Percentiles rank a stretch among this genome's conserved stretches.
Evolutionary conservation across 768 basidiomycete genomes (phyloP).

Genomic region (Termitomyces sp.): DNA sequence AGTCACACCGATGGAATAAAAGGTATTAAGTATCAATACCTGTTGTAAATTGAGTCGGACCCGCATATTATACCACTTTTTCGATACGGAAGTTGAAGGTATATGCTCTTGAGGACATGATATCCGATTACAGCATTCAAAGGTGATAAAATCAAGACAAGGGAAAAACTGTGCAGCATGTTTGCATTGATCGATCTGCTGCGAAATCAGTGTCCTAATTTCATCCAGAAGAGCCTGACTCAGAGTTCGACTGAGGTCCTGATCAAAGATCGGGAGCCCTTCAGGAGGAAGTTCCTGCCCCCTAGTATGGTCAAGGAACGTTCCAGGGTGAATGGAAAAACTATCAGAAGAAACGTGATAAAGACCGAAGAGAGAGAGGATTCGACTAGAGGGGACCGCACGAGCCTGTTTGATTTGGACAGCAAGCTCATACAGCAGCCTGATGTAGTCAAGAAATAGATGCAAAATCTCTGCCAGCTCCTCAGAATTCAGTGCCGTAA

Average conservation of each 20-base stretch:
- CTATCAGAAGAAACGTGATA: constrained; percentile 19
- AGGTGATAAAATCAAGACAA: constrained; percentile 30
- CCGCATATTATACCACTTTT: constrained; percentile 29
- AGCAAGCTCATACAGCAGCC: constrained; percentile 22
- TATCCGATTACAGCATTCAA: constrained; percentile 23
- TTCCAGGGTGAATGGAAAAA: constrained; percentile 20
- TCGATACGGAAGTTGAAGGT: constrained; percentile 10
- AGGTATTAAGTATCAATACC: constrained; percentile 37
- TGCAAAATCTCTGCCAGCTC: constrained; percentile 25
- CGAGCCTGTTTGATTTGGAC: constrained; percentile 22
- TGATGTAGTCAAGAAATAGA: constrained; percentile 29
- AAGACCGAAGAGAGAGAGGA: constrained; percentile 32
- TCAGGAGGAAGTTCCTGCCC: background rate
- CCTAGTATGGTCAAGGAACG: constrained; percentile 16
- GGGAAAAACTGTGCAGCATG: constrained; percentile 27
- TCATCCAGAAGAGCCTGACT: constrained; percentile 17
- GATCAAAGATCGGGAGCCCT: constrained; percentile 7
- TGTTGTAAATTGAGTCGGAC: constrained; percentile 43
- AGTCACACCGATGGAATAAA: constrained; percentile 7
- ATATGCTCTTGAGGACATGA: constrained; percentile 35
- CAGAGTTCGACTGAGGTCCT: constrained; percentile 19
- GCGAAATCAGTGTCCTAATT: constrained; percentile 21
- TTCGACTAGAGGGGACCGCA: constrained; percentile 16
- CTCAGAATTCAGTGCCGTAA: constrained; percentile 17
- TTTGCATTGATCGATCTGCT: constrained; percentile 28